Conservation (phyloP, 2,329 filamentous ascomycete genomes). For the Ampelomyces quisqualis region DNA sequence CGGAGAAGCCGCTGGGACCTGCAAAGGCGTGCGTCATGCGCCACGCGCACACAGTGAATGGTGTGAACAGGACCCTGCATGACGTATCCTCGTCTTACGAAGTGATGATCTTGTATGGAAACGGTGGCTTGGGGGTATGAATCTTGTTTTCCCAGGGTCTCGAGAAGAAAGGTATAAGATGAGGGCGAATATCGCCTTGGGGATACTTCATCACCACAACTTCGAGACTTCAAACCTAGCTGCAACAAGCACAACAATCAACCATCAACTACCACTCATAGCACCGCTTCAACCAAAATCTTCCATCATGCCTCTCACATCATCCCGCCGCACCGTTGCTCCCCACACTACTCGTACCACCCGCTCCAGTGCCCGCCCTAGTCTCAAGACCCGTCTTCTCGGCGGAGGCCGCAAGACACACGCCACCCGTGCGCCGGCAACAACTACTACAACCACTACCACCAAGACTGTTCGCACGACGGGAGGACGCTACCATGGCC, state of each 20-base stretch:
- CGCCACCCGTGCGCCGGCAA: slow-evolving; percentile 38
- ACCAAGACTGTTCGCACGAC: slow-evolving; percentile 48
- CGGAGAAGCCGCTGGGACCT: too few relatives aligned
- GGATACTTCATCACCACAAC: slow-evolving; percentile 2
- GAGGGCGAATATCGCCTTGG: not conserved
- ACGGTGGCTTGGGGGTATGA: slow-evolving; percentile 11
- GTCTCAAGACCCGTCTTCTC: slow-evolving; percentile 57
- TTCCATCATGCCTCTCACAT: slow-evolving; percentile 33
- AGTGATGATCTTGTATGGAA: slow-evolving; percentile 13
- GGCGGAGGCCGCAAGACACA: slow-evolving; percentile 32
- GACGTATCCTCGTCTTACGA: slow-evolving; percentile 20
- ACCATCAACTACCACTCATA: slow-evolving; percentile 4
- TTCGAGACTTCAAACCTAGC: slow-evolving; percentile 6
- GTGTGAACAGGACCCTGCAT: slow-evolving; percentile 32
- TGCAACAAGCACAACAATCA: slow-evolving; percentile 8
- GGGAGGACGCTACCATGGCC: slow-evolving; percentile 36
- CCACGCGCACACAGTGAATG: too few relatives aligned
- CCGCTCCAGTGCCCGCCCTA: slow-evolving; percentile 48
- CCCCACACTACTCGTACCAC: slow-evolving; percentile 36
- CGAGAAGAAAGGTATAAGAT: slow-evolving; percentile 12
- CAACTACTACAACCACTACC: slow-evolving; percentile 43
- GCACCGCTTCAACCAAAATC: slow-evolving; percentile 3
- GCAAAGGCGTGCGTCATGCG: slow-evolving; percentile 21
- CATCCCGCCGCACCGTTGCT: slow-evolving; percentile 19
- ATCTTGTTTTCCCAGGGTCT: slow-evolving; percentile 24